Evolutionary conservation across 2,329 filamentous ascomycete species (phyloP), one percentile per base, ranked within the genome.

Genomic region (Arthrobotrys iridis): DNA sequence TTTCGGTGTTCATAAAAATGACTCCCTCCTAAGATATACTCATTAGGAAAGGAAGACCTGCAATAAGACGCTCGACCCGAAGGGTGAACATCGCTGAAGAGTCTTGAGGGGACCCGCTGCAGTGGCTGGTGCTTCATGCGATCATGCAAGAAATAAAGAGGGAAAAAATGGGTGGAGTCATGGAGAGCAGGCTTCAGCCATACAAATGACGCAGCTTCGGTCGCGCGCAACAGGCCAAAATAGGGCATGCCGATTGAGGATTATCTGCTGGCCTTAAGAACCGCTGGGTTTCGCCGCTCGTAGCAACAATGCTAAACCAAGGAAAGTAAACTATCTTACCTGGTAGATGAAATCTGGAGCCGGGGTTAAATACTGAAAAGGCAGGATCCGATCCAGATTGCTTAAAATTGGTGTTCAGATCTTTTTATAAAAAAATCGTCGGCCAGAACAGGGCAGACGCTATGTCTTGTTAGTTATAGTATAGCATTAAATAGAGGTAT

Each of bases 51-150:
- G 55, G 45, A 41, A 41, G 11, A 13, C 43, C 35, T 41, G 45
- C 59, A 66, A 62, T 30, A 28, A 67, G 70, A 43, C 62, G 45
- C 46, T 66, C 33, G 20, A 74, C 28, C 62, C 70, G 62, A 74
- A 41, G 10, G 24, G 22, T 46, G 41, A 24, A 30, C 22, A 50
- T 15, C 50, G 11, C 28, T 33, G 55, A 26, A 15, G 30, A 40
- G 22, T 15, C 35, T 59, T 30, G 43, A 22, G 15, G 35, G 46
- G 58, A 46, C 48, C 66, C 40, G 65, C 65, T 70, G 24, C 57
- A 41, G 60, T 57, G 41, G 67, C 48, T 50, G 58, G n/a, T 41
- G 52, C 28, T 41, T 74, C 70, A 73, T 73, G 68, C 68, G 55
- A 66, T 74, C 46, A 74, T 74, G 70, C 70, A 28, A 60, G 37